Base-by-base conservation (phyloP, 768 basidiomycete species). In the Auriscalpium orientale region DNA sequence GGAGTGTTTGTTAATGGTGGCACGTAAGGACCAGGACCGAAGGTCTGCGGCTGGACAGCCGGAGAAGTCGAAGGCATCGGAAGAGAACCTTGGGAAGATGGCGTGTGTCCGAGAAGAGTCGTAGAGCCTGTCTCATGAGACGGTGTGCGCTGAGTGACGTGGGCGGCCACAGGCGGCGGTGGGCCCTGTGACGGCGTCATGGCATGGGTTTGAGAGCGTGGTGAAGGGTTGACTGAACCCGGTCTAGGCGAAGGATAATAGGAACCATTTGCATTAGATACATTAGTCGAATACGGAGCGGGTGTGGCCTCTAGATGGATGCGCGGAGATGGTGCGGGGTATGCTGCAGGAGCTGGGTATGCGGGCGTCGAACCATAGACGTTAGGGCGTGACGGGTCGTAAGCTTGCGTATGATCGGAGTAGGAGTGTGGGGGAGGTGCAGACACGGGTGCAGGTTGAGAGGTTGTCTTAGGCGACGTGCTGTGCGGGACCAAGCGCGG, bases 61-160 rank as follows among this genome's bases (percentile, higher is more conserved):
- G 61, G 58, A 22, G 61, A 60, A 40, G 38, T 54, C 1, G 50
- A 47, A 18, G 37, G 57, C 38, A 61, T 33, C 33, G 54, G 48
- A 35, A 35, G 38, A 21, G 61, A 60, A 7, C 54, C 58, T 38
- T 62, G 61, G 20, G 61, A 62, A 36, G 61, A 61, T 28, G 61
- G 54, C 0, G 61, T 60, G 16, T 60, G 59, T 6, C 61, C 61
- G 21, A 62, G 21, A 40, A 62, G 55, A 9, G 59, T 62, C n/a
- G 61, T 62, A 13, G 61, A 62, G 20, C 61, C 61, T 2, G 61
- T 62, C 28, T 60, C 61, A 28, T 62, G 54, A 43, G 61, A 62
- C 8, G 59, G 56, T 8, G 61, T 60, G 35, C 59, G 51, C 16
- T 46, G 56, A 28, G 61, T 55, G 15, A 55, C 28, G 18, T 59